Evolutionary conservation across 371 early-diverging fungal species (phyloP), one percentile per base, ranked within the genome.

Genomic region (Rhizopus arrhizus): DNA sequence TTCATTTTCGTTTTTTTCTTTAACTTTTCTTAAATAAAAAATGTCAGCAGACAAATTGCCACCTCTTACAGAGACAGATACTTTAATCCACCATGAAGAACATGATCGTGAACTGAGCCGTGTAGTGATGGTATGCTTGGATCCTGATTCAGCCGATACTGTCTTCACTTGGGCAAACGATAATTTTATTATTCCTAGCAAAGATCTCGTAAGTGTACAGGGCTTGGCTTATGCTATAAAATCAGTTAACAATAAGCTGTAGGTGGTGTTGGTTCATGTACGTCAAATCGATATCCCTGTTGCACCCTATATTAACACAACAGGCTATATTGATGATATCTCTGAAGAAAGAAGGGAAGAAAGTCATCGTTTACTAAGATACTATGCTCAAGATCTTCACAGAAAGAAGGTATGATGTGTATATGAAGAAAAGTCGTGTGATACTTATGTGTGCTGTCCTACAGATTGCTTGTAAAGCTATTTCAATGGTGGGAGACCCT

Each of bases 401-500:
- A 66, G 62, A 13, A 63, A 65, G 49, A 59, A 74, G 68, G 76
- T 73, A 64, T 48, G 16, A 22, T 12, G 31, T 36, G 35, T 57
- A 12, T 4, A n/a, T 38, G 35, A 13, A 8, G 2, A 7, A 7
- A 43, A 9, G 9, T 6, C 9, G 29, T n/a, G 9, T 29, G 11
- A 22, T n/a, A 28, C 15, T 42, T 12, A 31, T 31, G 31, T 5
- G 28, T 6, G 2, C 22, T 33, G 12, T 9, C 12, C 9, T 22
- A 28, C 16, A 78, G 80, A 72, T 83, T 56, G 82, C 81, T 4
- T 80, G 78, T 52, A 83, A 83, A 61, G 86, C 85, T 11, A 80
- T 85, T 41, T 81, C 83, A 0, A 82, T 84, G 78, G 73, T 78
- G 41, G 85, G 85, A 10, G 85, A 86, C 51, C 77, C 85, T 7